A percentile compares a stretch with the other conserved stretches of the same genome.
Evolutionary conservation across 495 filamentous ascomycete species (phyloP).

Genomic region (Astrothelium subdiscretum): DNA sequence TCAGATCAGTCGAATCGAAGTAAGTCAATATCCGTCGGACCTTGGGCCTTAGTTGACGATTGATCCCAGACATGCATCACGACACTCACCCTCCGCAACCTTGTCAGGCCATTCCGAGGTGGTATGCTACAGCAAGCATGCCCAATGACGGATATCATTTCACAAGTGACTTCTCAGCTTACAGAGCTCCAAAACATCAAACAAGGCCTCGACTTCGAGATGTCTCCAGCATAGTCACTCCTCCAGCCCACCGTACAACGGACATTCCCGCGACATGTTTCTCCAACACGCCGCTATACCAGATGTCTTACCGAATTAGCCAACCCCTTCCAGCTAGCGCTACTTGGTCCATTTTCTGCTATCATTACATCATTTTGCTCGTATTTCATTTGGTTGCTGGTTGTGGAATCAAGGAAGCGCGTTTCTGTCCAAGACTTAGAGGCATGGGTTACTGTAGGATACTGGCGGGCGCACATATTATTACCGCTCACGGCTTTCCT

Average conservation of each 20-base stretch:
- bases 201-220: constrained; percentile 15
- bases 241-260: neutral
- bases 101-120: constrained; percentile 28
- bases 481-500: neutral
- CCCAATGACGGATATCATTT: constrained; percentile 29
- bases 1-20: constrained; percentile 90
- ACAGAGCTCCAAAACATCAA: constrained; percentile 25
- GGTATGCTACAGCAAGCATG: constrained; percentile 27
- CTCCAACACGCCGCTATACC: too few relatives aligned
- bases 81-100: constrained; percentile 30
- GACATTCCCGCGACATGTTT: too few relatives aligned
- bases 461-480: neutral
- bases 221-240: constrained; percentile 13
- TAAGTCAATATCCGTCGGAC: constrained; percentile 33
- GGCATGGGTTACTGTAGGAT: neutral
- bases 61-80: constrained; percentile 28
- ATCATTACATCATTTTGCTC: neutral
- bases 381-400: neutral
- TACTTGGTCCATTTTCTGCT: neutral
- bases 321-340: too few relatives aligned
- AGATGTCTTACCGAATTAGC: too few relatives aligned
- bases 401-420: neutral
- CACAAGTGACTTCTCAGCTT: constrained; percentile 22
- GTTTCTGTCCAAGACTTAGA: neutral
- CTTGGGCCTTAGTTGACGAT: neutral